Evolutionary conservation across 805 yeast species (phyloP).

Genomic region (Yamadazyma paraphyllophila): DNA sequence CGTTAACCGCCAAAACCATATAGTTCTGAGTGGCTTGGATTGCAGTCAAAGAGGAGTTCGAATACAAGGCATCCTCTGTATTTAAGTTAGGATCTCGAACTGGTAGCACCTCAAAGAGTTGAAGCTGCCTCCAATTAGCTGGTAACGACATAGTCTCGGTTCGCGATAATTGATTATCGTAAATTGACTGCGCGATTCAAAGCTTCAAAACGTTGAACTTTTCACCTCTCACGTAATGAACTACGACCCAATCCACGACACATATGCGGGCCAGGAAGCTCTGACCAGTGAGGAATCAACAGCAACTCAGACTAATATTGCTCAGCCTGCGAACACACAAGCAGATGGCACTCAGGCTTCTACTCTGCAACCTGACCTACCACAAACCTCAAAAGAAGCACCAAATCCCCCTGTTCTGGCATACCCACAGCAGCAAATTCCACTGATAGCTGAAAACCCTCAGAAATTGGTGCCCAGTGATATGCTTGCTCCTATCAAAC

Average conservation of each 20-base stretch:
- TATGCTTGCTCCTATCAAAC: neutral
- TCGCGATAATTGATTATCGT: neutral
- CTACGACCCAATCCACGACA: slow-evolving; percentile 46
- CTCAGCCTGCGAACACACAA: neutral
- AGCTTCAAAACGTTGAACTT: neutral
- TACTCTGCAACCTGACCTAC: neutral
- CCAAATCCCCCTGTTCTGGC: too few relatives aligned
- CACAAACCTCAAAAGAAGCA: neutral
- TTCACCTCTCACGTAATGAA: slow-evolving; percentile 25
- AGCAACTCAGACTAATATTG: neutral
- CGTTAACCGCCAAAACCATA: slow-evolving; percentile 58
- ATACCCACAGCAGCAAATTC: too few relatives aligned
- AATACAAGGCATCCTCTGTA: slow-evolving; percentile 62
- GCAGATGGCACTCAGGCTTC: neutral
- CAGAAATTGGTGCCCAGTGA: too few relatives aligned
- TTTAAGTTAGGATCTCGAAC: slow-evolving; percentile 78
- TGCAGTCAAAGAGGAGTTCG: slow-evolving; percentile 72
- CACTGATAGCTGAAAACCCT: too few relatives aligned
- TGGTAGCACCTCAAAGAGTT: slow-evolving; percentile 80
- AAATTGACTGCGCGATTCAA: neutral
- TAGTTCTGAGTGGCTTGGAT: slow-evolving; percentile 55
- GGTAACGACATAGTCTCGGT: slow-evolving; percentile 13
- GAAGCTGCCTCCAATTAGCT: slow-evolving; percentile 58
- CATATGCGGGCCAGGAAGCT: slow-evolving; percentile 16
- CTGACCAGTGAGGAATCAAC: too few relatives aligned